Conservation (phyloP, 768 basidiomycete species). For the Lanmaoa pseudosensibilis region DNA sequence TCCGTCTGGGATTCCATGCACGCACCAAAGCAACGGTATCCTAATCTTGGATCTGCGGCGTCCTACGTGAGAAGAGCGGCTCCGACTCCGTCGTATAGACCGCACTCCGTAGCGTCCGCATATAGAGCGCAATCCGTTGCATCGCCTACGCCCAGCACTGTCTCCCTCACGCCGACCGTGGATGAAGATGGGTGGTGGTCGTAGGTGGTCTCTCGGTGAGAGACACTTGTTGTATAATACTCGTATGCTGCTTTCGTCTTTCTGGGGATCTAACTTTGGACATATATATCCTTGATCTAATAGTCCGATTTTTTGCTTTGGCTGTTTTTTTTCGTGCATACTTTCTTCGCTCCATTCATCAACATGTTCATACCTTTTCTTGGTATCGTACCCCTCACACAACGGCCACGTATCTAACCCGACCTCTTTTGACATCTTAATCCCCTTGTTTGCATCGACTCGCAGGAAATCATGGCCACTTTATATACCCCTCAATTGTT, state of each 20-base stretch:
- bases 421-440: slow-evolving; percentile 2
- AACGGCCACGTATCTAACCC: slow-evolving; percentile 2
- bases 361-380: slow-evolving; percentile 17
- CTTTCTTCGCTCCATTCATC: background rate
- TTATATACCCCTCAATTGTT: slow-evolving; percentile 40
- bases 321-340: background rate
- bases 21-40: slow-evolving; percentile 39
- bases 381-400: background rate
- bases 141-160: slow-evolving; percentile 76
- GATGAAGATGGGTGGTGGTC: slow-evolving; percentile 81
- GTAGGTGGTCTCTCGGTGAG: slow-evolving; percentile 27
- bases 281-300: slow-evolving; percentile 26
- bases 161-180: slow-evolving; percentile 69
- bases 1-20: slow-evolving; percentile 79
- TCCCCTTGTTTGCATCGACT: slow-evolving; percentile 15
- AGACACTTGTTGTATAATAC: slow-evolving; percentile 10
- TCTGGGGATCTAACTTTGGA: slow-evolving; percentile 17
- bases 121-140: slow-evolving; percentile 41
- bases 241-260: slow-evolving; percentile 1
- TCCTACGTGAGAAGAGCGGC: slow-evolving; percentile 17
- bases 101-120: slow-evolving; percentile 48
- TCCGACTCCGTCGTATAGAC: slow-evolving; percentile 34
- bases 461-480: slow-evolving; percentile 25
- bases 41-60: slow-evolving; percentile 15
- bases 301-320: slow-evolving; percentile 6